Base-by-base conservation (phyloP, 768 basidiomycete genomes). In the Suillus hirtellus region DNA sequence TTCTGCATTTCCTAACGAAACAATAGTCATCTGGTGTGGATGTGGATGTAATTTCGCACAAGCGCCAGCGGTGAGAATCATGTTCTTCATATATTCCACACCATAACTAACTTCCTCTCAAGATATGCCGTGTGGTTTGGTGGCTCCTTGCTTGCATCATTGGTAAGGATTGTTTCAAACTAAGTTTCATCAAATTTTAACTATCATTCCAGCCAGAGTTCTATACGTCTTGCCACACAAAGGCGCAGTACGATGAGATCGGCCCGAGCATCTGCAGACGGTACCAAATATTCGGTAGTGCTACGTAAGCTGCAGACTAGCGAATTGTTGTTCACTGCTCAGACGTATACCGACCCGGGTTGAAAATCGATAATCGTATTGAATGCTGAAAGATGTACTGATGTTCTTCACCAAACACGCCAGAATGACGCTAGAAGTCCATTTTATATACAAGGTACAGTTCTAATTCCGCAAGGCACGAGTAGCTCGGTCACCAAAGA, bases 91-190 rank as follows among this genome's bases (percentile, higher is more conserved):
- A 19, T 42, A 49, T 40, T 59, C 3, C 19, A 8, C 27, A 31
- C 60, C 21, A 27, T 34, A 40, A 50, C 37, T 70, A 53, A 71
- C 49, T 61, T 63, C 46, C 53, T 50, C 49, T 58, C 40, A 61
- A 91, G 90, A 66, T 91, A 93, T 66, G 97, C 97, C 21, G 97
- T 99, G 37, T 99, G 97, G 97, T 99, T 92, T 70, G 97, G 97
- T 70, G 97, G 97, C 34, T 95, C 93, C 8, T 83, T 99, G 42
- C 84, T 99, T 65, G 97, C 96, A 6, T 95, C 94, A 60, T 82
- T 96, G 69, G 94, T 96, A 67, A 77, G 88, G 81, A 12, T 21
- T 19, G 4, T 35, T 42, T 31, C 21, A 55, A 24, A 6, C 42
- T 35, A 27, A 38, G 46, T 35, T 34, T 11, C 19, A 61, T 40